Evolutionary conservation across 371 early-diverging fungal species (phyloP).

Genomic region (Furculomyces boomerangus): DNA sequence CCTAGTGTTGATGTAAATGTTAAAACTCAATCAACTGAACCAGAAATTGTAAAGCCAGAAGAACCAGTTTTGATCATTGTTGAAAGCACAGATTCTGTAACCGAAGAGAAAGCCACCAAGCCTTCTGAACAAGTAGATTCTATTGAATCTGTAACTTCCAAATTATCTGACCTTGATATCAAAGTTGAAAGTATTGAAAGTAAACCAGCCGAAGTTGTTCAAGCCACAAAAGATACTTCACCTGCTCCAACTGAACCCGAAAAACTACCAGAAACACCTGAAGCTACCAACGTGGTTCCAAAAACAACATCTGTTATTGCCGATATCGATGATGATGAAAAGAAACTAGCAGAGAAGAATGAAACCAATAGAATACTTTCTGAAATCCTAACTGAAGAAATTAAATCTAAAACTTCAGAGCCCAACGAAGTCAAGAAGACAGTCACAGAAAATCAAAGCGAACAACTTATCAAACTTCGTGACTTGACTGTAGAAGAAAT

Average conservation of each 20-base stretch:
- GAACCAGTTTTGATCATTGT: background rate
- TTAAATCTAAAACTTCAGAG: no score
- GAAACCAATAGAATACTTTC: background rate
- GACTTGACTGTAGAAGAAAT: conserved; percentile 21
- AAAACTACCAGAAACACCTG: background rate
- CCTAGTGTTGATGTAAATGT: no score
- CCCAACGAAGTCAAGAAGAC: conserved; percentile 1
- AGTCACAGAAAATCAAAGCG: conserved; percentile 11
- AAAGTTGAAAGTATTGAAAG: conserved; percentile 1
- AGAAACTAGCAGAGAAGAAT: background rate
- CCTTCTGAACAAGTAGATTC: background rate
- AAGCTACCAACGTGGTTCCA: background rate
- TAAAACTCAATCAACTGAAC: background rate
- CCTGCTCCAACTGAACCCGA: background rate
- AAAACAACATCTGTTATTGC: background rate
- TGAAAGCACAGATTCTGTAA: background rate
- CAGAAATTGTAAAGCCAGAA: background rate
- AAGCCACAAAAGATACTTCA: no score
- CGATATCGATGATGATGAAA: background rate
- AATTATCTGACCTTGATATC: background rate
- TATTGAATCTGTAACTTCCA: background rate
- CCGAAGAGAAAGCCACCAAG: background rate
- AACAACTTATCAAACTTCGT: conserved; percentile 18
- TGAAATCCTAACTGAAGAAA: background rate
- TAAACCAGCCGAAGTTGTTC: conserved; percentile 1